These are phyloP conservation scores for Pythium pyrilobum DNA, from an alignment of 352 stramenopile genomes.

Conservation along the genomic window DNA sequence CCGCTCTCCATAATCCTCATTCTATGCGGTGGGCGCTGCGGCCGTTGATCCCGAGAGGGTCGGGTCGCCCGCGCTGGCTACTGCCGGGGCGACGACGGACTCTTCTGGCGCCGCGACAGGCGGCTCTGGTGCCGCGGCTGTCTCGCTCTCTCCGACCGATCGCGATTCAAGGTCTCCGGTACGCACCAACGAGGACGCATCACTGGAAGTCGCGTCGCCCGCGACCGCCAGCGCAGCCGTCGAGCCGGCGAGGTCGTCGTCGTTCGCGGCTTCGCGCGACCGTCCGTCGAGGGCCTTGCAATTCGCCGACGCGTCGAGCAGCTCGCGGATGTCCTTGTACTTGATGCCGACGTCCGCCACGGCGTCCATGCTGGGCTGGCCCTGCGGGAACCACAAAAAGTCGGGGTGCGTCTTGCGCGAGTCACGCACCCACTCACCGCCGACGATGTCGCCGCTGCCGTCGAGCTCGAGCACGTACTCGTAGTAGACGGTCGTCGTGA, in stretches of 20 bases:
- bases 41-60: no score
- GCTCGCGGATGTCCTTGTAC: slow-evolving; percentile 15
- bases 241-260: neutral
- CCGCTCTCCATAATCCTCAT: no score
- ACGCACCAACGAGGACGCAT: no score
- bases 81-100: no score
- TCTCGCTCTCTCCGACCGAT: no score
- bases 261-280: neutral
- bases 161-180: no score
- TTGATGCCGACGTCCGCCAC: slow-evolving; percentile 12
- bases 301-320: slow-evolving; percentile 9
- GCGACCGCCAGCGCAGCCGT: no score
- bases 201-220: no score
- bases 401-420: slow-evolving; percentile 52
- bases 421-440: slow-evolving; percentile 53
- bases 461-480: slow-evolving; percentile 67
- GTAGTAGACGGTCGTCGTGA: slow-evolving; percentile 54
- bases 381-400: slow-evolving; percentile 62
- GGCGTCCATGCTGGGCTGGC: neutral
- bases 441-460: slow-evolving; percentile 48
- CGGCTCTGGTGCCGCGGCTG: no score
- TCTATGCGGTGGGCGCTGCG: no score
- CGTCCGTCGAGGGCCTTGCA: neutral
- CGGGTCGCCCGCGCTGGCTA: no score
- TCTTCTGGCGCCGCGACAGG: no score